Evolutionary conservation across 148 eudicot genomes (phyloP).

Genomic region (Dysphania ambrosioides): DNA sequence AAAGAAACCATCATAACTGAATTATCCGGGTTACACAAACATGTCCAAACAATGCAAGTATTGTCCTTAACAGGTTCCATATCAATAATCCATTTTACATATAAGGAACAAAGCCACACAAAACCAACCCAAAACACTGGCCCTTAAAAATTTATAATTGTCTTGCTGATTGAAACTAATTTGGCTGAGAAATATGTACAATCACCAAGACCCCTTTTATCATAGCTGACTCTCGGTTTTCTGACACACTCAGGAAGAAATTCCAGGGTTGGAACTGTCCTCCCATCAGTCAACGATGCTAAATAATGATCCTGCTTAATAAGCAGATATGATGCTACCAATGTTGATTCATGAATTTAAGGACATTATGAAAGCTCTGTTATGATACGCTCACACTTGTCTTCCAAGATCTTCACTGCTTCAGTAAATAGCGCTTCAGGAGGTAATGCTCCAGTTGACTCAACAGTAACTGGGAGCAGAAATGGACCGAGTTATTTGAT

Average conservation of each 20-base stretch:
- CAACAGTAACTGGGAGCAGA: slow-evolving; percentile 61
- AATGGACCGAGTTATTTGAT: too few relatives aligned
- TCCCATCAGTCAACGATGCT: not conserved
- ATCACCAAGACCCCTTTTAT: not conserved
- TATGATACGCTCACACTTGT: slow-evolving; percentile 71
- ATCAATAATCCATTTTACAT: slow-evolving; percentile 2
- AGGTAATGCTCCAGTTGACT: slow-evolving; percentile 88
- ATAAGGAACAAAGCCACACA: not conserved
- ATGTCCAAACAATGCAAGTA: not conserved
- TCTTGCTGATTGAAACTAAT: not conserved
- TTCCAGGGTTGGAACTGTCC: not conserved
- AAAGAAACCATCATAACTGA: not conserved
- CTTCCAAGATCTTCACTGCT: slow-evolving; percentile 91
- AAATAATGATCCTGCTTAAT: not conserved
- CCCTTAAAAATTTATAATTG: not conserved
- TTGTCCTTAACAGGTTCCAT: not conserved
- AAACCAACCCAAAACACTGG: not conserved
- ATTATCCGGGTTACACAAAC: not conserved
- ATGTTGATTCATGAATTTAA: not conserved
- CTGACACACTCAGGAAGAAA: not conserved
- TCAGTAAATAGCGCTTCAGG: slow-evolving; percentile 88
- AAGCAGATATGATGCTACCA: not conserved
- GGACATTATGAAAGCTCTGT: slow-evolving; percentile 63
- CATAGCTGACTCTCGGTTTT: not conserved
- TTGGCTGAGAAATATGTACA: slow-evolving; percentile 16